Evolutionary conservation across 1,284 basidiomycete genomes (phyloP), one percentile per base, ranked within the genome.

Genomic region (Malassezia restricta): DNA sequence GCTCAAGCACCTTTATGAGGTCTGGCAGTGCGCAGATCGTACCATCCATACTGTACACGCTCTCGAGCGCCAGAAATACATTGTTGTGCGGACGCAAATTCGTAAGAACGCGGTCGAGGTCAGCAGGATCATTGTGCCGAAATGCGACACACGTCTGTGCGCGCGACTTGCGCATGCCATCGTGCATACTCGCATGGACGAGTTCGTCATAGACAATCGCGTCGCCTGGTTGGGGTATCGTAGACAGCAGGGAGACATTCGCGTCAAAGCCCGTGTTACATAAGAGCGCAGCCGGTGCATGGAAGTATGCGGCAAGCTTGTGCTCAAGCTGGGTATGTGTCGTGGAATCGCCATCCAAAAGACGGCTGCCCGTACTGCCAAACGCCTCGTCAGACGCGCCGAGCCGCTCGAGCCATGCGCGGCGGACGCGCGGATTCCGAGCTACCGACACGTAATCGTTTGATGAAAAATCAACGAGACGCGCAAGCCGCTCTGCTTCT

Each of bases 201-300:
- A 87, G 81, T 63, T 84, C 86, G 71, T 98, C 91, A 69, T 83
- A 85, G 9, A 95, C 75, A 37, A 95, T 75, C 43, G 81, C 79
- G 68, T 98, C 92, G 9, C 81, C 81, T 0, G 78, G 74, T 62
- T 89, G 86, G 0, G 90, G 89, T 0, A 95, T 75, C 38, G 81
- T 81, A 0, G 85, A 78, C 76, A 94, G 91, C 71, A 95, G 81
- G 0, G 85, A 85, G 3, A 84, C 84, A 68, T 96, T 96, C 14
- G 92, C 90, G 74, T 95, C 90, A 74, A 85, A 95, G 0, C 91
- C 92, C 0, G 86, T 89, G 74, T 90, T 92, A 80, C 94, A 95
- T 14, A 96, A 78, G 9, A 96, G 77, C 1, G 85, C 86, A 0
- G 81, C 76, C 9, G 56, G 47, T 5, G 62, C 55, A 6, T 49